Evolutionary conservation across 1,284 basidiomycete species (phyloP).

Genomic region (Schizophyllum amplum): DNA sequence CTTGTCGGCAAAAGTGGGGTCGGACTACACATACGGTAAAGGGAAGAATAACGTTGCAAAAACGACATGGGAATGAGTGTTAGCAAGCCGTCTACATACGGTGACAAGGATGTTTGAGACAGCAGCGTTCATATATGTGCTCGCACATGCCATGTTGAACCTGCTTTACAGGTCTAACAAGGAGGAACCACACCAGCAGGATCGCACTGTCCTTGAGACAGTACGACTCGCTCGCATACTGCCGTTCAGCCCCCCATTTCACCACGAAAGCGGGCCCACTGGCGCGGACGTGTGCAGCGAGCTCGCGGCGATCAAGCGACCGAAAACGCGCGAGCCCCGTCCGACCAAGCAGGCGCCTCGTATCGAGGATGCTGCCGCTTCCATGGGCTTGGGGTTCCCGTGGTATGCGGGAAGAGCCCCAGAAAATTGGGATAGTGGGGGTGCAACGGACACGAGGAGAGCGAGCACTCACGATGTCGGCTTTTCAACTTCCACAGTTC

Average conservation of each 20-base stretch:
- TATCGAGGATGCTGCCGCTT: constrained; percentile 64
- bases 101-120: constrained; percentile 22
- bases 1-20: constrained; percentile 76
- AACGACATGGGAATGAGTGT: constrained; percentile 44
- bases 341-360: constrained; percentile 54
- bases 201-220: not conserved
- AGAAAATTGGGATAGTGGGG: constrained; percentile 87
- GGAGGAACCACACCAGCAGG: constrained; percentile 9
- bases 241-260: constrained; percentile 92
- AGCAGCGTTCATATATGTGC: constrained; percentile 6
- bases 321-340: constrained; percentile 60
- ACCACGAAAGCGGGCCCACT: constrained; percentile 72
- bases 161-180: constrained; percentile 57
- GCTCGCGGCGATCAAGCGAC: constrained; percentile 82
- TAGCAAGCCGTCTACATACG: constrained; percentile 42
- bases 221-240: not conserved
- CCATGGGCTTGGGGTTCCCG: constrained; percentile 86
- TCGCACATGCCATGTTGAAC: constrained; percentile 18
- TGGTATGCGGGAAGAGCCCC: constrained; percentile 79
- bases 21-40: constrained; percentile 45
- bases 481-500: constrained; percentile 97
- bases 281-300: not conserved
- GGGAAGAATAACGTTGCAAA: constrained; percentile 18
- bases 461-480: constrained; percentile 84
- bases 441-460: constrained; percentile 81